Evolutionary conservation across 768 basidiomycete species (phyloP).

Genomic region (Daedalea quercina): DNA sequence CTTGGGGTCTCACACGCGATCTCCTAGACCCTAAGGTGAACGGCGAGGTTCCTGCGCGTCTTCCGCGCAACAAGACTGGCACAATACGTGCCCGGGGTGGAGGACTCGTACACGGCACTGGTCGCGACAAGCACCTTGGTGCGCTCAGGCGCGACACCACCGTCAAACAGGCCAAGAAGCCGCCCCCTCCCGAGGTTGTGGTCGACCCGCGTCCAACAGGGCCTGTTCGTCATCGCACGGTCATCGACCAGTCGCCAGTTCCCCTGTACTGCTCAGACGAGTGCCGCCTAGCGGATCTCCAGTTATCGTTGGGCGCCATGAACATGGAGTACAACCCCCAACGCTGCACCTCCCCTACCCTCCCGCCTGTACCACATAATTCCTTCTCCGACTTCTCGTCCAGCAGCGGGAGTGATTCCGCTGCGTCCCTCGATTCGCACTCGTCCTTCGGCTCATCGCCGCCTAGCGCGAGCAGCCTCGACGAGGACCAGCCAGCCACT

Average conservation of each 20-base stretch:
- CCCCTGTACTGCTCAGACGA: slow-evolving; percentile 83
- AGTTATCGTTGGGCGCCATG: slow-evolving; percentile 31
- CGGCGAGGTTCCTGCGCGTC: slow-evolving; percentile 20
- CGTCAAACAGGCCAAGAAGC: slow-evolving; percentile 12
- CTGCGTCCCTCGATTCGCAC: slow-evolving; percentile 20
- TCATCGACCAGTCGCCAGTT: slow-evolving; percentile 76
- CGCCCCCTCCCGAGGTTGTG: slow-evolving; percentile 11
- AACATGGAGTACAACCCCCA: slow-evolving; percentile 43
- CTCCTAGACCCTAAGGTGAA: slow-evolving; percentile 22
- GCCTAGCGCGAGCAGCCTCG: slow-evolving; percentile 16
- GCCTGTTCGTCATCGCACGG: slow-evolving; percentile 47
- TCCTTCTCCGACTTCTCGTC: slow-evolving; percentile 25
- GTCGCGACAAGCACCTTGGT: slow-evolving; percentile 53
- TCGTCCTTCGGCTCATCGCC: slow-evolving; percentile 19
- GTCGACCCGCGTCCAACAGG: slow-evolving; percentile 19
- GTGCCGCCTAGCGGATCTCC: slow-evolving; percentile 57
- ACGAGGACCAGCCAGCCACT: slow-evolving; percentile 9
- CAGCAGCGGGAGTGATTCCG: slow-evolving; percentile 38
- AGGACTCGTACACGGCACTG: slow-evolving; percentile 62
- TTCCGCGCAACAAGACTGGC: slow-evolving; percentile 27
- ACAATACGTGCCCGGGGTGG: slow-evolving; percentile 32
- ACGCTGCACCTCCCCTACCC: slow-evolving; percentile 24
- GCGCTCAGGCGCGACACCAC: slow-evolving; percentile 37
- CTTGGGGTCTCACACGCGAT: slow-evolving; percentile 9
- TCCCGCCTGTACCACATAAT: slow-evolving; percentile 36